phyloP scores from a whole-genome alignment of 805 yeast species.

The Suhomyces pyralidae region DNA sequence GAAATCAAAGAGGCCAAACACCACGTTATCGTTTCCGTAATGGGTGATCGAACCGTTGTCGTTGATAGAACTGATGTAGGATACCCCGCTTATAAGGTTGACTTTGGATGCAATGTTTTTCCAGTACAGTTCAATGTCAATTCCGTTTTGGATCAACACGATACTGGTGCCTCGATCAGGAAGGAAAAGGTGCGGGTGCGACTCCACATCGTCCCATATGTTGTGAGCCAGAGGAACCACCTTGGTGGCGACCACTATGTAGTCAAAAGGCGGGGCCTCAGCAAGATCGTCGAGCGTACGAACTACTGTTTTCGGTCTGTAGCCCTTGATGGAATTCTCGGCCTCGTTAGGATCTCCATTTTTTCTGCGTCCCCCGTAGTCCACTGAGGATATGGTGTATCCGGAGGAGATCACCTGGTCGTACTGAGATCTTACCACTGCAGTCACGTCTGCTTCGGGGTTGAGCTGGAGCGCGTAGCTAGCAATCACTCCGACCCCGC shows the following conservation, averaged over 20 bases:
- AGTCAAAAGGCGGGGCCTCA: conserved; percentile 25
- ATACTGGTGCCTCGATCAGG: conserved; percentile 12
- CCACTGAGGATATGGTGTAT: conserved; percentile 27
- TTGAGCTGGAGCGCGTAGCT: conserved; percentile 46
- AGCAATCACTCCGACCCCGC: conserved; percentile 83
- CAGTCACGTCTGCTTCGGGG: conserved; percentile 25
- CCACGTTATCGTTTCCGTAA: conserved; percentile 22
- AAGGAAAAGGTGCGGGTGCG: conserved; percentile 11
- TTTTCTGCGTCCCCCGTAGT: conserved; percentile 23
- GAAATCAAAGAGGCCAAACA: conserved; percentile 27
- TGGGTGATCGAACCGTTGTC: conserved; percentile 23
- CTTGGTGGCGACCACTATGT: conserved; percentile 33
- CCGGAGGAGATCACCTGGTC: conserved; percentile 26
- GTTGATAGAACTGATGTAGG: conserved; percentile 33
- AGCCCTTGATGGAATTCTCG: conserved; percentile 17
- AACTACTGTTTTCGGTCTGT: conserved; percentile 26
- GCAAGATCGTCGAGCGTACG: conserved; percentile 20
- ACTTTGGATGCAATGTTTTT: conserved; percentile 10
- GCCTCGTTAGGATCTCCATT: conserved; percentile 14
- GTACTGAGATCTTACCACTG: conserved; percentile 31
- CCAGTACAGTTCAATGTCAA: conserved; percentile 25
- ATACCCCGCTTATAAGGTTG: conserved; percentile 30
- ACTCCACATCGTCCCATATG: conserved; percentile 23
- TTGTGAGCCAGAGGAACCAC: conserved; percentile 26
- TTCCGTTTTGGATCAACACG: conserved; percentile 27